Evolutionary conservation across 352 stramenopile species (phyloP).

Genomic region (Peronosclerospora sorghi): DNA sequence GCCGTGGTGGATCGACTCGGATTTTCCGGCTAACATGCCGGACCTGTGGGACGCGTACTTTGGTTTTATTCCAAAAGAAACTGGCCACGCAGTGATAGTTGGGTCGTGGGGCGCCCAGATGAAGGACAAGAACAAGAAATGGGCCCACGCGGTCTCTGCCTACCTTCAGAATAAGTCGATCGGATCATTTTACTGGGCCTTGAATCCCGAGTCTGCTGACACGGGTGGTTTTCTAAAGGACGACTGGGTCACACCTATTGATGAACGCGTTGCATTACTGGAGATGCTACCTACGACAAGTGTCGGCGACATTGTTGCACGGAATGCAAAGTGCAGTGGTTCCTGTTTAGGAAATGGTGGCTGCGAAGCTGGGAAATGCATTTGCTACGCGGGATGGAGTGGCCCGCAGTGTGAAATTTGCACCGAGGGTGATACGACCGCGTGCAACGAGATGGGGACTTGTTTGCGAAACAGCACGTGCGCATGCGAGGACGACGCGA

Average conservation of each 20-base stretch:
- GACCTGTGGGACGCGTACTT: conserved; percentile 58
- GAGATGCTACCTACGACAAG: conserved; percentile 26
- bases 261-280: conserved; percentile 43
- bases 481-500: conserved; percentile 28
- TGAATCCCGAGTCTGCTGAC: conserved; percentile 67
- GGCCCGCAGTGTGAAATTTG: conserved; percentile 59
- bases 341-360: conserved; percentile 36
- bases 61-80: conserved; percentile 47
- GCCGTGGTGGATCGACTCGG: conserved; percentile 46
- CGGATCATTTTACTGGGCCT: conserved; percentile 66
- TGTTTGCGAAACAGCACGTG: conserved; percentile 56
- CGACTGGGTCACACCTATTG: conserved; percentile 59
- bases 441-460: conserved; percentile 40
- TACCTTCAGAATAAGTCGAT: conserved; percentile 48
- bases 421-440: conserved; percentile 29
- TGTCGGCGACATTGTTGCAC: conserved; percentile 27
- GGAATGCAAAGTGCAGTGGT: conserved; percentile 26
- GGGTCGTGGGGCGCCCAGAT: conserved; percentile 60
- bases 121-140: conserved; percentile 44
- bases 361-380: conserved; percentile 34
- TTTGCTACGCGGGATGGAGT: conserved; percentile 53
- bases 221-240: conserved; percentile 52
- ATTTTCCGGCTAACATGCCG: conserved; percentile 58
- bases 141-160: conserved; percentile 32
- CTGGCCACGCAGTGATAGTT: conserved; percentile 45